A percentile compares a stretch with the other conserved stretches of the same genome.
Conservation (phyloP, 2,329 filamentous ascomycete genomes). For the Magnaporthales sp. region DNA sequence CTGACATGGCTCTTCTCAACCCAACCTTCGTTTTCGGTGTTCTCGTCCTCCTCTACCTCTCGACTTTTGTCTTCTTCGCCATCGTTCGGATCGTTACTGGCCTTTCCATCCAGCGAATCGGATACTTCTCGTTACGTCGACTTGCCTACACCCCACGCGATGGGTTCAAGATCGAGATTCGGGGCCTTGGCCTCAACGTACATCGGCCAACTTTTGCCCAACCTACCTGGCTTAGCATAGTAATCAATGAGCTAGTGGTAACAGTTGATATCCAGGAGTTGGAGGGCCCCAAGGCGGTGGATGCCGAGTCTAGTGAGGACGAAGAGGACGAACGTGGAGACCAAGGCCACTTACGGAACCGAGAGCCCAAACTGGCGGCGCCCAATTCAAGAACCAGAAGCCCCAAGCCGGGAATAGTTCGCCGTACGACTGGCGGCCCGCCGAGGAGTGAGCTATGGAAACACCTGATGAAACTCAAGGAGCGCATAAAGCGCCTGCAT, state of each 20-base stretch:
- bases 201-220: conserved; percentile 95
- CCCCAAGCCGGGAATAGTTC: conserved; percentile 19
- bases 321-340: conserved; percentile 13
- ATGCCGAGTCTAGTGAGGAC: conserved; percentile 19
- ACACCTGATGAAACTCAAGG: conserved; percentile 68
- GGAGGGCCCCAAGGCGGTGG: conserved; percentile 35
- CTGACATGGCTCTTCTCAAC: conserved; percentile 54
- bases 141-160: conserved; percentile 84
- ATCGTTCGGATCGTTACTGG: conserved; percentile 87
- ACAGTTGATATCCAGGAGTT: conserved; percentile 70
- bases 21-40: conserved; percentile 83
- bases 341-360: conserved; percentile 1
- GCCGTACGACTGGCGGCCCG: conserved; percentile 18
- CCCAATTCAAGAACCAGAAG: conserved; percentile 9
- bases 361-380: conserved; percentile 9
- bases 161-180: conserved; percentile 82
- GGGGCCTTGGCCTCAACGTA: conserved; percentile 77
- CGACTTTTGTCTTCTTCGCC: conserved; percentile 88
- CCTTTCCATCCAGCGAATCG: conserved; percentile 89
- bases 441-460: conserved; percentile 70
- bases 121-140: conserved; percentile 83
- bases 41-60: conserved; percentile 77
- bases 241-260: conserved; percentile 75
- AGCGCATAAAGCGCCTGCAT: conserved; percentile 79
- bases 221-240: conserved; percentile 90